Base-by-base conservation (phyloP, 148 eudicot genomes). In the Chenopodium formosanum region DNA sequence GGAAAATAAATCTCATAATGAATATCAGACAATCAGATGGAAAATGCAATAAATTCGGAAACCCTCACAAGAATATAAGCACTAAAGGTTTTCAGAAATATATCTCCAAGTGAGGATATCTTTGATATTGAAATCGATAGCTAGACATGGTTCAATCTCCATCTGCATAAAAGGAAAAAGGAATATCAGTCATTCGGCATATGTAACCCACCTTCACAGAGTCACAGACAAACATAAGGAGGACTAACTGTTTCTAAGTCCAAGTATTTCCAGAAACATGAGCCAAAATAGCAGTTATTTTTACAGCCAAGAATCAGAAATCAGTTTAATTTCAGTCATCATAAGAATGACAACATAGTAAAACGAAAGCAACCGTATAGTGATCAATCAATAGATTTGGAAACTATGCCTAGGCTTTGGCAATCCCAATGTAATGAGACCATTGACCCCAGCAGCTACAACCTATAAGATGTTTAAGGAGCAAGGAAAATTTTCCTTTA, bases 91-190 rank as follows among this genome's bases (percentile, higher is more conserved):
- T 10, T 34, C 69, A 85, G 47, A 72, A 80, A 70, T 17, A 11
- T 48, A 52, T 27, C 1, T 50, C 60, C 75, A 68, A 25, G 82
- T 66, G 9, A 93, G 98, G 98, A 95, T 95, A 95, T 95, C 96
- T 84, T 89, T 88, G 81, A 92, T 92, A 75, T 82, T 82, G 82
- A 95, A 92, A 86, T 92, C 97, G 85, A 96, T 89, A 40, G 93
- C 97, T 85, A 92, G 97, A 85, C 98, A 83, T 73, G 91, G 92
- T 86, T 96, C 98, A 79, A 92, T 90, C 80, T 90, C 93, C 94
- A 91, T 91, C 99, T 93, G 94, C 91, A 91, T 11, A 79, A 86
- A 58, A 58, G 40, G 68, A 14, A 74, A 85, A 82, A 74, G 27
- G 77, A 14, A 52, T 9, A 27, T 74, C 63, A 50, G 77, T 50